A percentile compares a stretch with the other conserved stretches of the same genome.
Conservation (phyloP, 164 flowering plant genomes). For the Houttuynia cordata region DNA sequence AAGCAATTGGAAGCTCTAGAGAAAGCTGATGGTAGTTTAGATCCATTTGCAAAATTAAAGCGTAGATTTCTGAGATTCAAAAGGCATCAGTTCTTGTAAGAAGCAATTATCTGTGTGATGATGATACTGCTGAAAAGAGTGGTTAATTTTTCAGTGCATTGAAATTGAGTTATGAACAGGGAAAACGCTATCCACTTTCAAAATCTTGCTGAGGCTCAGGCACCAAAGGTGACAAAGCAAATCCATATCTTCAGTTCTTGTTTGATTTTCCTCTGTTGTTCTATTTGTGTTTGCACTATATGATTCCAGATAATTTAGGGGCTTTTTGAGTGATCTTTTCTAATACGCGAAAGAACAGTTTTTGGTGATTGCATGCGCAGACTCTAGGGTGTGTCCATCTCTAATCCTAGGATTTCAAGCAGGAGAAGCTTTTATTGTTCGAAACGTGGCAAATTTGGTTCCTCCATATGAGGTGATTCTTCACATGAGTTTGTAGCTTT, state of each 20-base stretch:
- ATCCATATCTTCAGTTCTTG: not conserved
- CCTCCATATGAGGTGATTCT: slow-evolving; percentile 69
- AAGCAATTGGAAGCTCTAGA: slow-evolving; percentile 17
- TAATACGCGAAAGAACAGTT: slow-evolving; percentile 48
- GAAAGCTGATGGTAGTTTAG: slow-evolving; percentile 15
- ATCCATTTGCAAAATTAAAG: slow-evolving; percentile 48
- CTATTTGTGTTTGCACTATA: not conserved
- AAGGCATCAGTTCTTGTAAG: slow-evolving; percentile 65
- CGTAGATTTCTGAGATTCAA: slow-evolving; percentile 67
- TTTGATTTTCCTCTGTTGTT: not conserved
- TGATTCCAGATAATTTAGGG: not conserved
- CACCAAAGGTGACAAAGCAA: slow-evolving; percentile 63
- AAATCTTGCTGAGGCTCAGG: slow-evolving; percentile 58
- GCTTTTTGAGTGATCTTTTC: slow-evolving; percentile 6
- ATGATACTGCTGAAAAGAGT: slow-evolving; percentile 4
- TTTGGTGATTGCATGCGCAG: slow-evolving; percentile 96
- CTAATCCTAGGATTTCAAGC: slow-evolving; percentile 80
- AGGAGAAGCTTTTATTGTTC: slow-evolving; percentile 79
- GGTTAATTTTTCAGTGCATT: slow-evolving; percentile 6
- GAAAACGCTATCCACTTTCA: slow-evolving; percentile 48
- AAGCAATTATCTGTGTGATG: not conserved
- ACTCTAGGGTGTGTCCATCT: slow-evolving; percentile 96
- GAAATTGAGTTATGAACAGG: slow-evolving; percentile 29
- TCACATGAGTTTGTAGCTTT: not conserved
- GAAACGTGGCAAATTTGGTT: slow-evolving; percentile 87